Evolutionary conservation across 106 monocot species (phyloP), one percentile per base, ranked within the genome.

Genomic region (Acorus gramineus): DNA sequence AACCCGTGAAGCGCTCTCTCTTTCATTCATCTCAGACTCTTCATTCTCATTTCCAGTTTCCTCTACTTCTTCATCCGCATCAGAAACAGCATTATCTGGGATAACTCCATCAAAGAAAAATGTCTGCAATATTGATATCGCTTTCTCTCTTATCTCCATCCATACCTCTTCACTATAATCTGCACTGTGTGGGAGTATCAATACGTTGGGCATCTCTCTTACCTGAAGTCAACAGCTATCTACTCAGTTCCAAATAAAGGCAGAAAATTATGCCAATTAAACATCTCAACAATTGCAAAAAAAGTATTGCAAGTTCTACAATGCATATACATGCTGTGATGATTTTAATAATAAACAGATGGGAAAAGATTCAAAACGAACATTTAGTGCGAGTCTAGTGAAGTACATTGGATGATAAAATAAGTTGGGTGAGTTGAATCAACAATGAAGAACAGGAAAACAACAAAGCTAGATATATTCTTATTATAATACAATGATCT

Each of bases 91-190:
- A 72, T 79, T 81, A 52, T 75, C 71, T 68, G 92, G 98, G 74
- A 86, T 58, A 46, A 86, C 71, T 47, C 87, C 87, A 71, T 98
- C 92, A 67, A 81, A 49, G 57, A 98, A 83, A 76, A 81, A 98
- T 55, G 79, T 72, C 43, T 98, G 91, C 60, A 98, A 52, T 61
- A 92, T 73, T 8, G 87, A 66, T 42, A 92, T 78, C 61, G 92
- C 77, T 73, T 98, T 98, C 65, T 89, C 98, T 63, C 98, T 76
- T 68, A 98, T 89, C 67, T 92, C 98, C 85, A 98, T 83, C 98
- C 98, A 89, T 9, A 84, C 98, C 78, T 98, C 98, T 81, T 92
- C 98, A 81, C 98, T 98, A 50, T 98, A 98, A 42, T 98, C 98
- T 49, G 98, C 98, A 72, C 98, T 98, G 51, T 81, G 55, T 50